These are phyloP conservation scores for Dactylella cylindrospora DNA, from an alignment of 2,329 filamentous ascomycete genomes.

Conservation along the genomic window DNA sequence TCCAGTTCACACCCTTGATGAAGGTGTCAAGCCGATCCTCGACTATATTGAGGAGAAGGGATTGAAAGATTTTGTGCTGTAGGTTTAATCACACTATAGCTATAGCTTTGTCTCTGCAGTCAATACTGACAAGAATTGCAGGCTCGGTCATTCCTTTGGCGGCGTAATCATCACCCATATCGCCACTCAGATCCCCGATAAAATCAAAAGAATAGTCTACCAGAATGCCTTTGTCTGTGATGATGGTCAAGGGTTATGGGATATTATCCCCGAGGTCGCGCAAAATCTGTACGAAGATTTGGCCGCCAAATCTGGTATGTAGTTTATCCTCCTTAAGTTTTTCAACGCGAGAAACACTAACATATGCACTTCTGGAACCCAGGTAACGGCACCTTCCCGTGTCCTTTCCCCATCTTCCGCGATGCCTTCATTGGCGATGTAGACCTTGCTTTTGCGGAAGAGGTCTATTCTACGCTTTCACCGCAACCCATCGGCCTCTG, in stretches of 20 bases:
- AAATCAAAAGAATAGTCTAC: conserved; percentile 34
- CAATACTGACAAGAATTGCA: too few species aligned
- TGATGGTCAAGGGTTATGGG: conserved; percentile 19
- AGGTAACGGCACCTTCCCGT: conserved; percentile 21
- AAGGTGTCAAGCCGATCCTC: conserved; percentile 6
- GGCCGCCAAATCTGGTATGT: conserved; percentile 10
- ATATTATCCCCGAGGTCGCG: conserved; percentile 5
- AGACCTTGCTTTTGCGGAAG: conserved; percentile 2
- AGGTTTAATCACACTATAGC: neutral
- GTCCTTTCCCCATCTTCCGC: conserved; percentile 26
- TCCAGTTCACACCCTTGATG: conserved; percentile 11
- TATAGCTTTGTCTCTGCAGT: neutral
- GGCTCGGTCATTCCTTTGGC: conserved; percentile 38
- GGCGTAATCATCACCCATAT: conserved; percentile 26
- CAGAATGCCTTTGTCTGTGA: conserved; percentile 22
- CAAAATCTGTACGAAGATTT: conserved; percentile 11
- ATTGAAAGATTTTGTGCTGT: conserved; percentile 27
- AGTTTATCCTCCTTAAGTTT: too few species aligned
- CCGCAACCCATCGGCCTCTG: conserved; percentile 17
- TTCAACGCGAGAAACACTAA: neutral
- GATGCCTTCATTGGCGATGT: conserved; percentile 26
- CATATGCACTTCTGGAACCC: neutral
- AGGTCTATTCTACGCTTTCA: conserved; percentile 7
- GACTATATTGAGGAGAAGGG: conserved; percentile 25
- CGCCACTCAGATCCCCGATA: conserved; percentile 18